phyloP scores from a whole-genome alignment of 768 basidiomycete genomes.

The Pleurotus sapidus region DNA sequence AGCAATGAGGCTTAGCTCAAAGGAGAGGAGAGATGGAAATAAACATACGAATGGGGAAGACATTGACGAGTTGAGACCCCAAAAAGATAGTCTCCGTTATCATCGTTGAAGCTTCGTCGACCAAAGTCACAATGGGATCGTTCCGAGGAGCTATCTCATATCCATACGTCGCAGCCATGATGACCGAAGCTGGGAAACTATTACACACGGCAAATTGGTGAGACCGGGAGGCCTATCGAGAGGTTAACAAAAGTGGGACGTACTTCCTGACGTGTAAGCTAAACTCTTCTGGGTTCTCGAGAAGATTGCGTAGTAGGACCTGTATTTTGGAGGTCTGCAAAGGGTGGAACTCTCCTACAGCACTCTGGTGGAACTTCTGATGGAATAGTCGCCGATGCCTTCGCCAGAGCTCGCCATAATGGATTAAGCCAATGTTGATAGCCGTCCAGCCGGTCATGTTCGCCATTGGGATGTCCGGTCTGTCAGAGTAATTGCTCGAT shows the following conservation, averaged over 20 bases:
- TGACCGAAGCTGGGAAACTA: conserved; percentile 26
- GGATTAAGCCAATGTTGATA: conserved; percentile 28
- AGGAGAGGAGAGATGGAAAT: conserved; percentile 11
- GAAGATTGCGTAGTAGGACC: conserved; percentile 26
- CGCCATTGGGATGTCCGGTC: conserved; percentile 7
- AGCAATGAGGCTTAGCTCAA: neutral
- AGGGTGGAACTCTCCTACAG: conserved; percentile 22
- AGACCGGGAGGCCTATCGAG: neutral
- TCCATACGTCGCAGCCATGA: conserved; percentile 29
- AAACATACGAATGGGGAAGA: conserved; percentile 26
- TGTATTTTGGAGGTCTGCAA: conserved; percentile 28
- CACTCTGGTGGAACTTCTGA: conserved; percentile 29
- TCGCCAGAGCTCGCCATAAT: conserved; percentile 35
- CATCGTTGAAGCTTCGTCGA: conserved; percentile 25
- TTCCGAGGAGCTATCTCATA: conserved; percentile 27
- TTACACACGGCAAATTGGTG: neutral
- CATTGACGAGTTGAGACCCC: conserved; percentile 24
- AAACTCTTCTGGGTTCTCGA: conserved; percentile 23
- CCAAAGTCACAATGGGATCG: conserved; percentile 27
- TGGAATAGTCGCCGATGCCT: conserved; percentile 33
- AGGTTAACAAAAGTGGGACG: neutral
- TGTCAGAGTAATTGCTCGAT: conserved; percentile 33
- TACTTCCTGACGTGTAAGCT: conserved; percentile 13
- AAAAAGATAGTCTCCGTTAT: conserved; percentile 23
- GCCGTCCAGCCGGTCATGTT: conserved; percentile 8